A percentile compares a stretch with the other conserved stretches of the same genome.
These are phyloP conservation scores for Capsicum chinense DNA, from an alignment of 257 asterid genomes.

Conservation along the genomic window DNA sequence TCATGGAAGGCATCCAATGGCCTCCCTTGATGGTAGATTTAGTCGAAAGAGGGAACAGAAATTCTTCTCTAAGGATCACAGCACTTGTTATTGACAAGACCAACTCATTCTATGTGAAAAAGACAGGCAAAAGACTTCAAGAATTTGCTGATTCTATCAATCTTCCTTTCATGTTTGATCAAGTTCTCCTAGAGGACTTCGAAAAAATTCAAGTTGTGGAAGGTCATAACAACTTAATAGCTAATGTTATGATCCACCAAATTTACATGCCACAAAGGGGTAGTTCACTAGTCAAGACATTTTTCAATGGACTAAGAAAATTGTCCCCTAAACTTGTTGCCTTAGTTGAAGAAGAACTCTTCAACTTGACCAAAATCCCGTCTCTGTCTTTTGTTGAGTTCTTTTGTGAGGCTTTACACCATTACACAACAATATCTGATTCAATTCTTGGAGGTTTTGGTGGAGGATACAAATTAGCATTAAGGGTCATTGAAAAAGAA, in stretches of 20 bases:
- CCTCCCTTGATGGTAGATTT: constrained; percentile 51
- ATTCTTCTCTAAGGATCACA: constrained; percentile 47
- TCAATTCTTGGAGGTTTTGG: constrained; percentile 41
- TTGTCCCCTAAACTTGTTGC: constrained; percentile 42
- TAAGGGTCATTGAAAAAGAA: constrained; percentile 43
- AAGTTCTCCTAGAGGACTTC: constrained; percentile 39
- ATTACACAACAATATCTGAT: constrained; percentile 44
- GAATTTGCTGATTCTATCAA: constrained; percentile 50
- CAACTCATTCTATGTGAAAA: background rate
- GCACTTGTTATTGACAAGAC: constrained; percentile 32
- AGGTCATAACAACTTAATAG: constrained; percentile 33
- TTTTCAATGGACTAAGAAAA: constrained; percentile 44
- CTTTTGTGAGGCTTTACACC: constrained; percentile 44
- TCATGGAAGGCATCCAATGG: constrained; percentile 55
- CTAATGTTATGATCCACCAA: constrained; percentile 49
- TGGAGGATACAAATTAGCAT: constrained; percentile 38
- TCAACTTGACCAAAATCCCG: constrained; percentile 31
- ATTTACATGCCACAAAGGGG: constrained; percentile 45
- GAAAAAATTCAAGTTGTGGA: constrained; percentile 23
- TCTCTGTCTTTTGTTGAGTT: constrained; percentile 42
- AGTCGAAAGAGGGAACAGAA: constrained; percentile 30
- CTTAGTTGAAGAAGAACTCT: constrained; percentile 47
- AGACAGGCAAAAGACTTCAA: constrained; percentile 41
- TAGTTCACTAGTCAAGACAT: constrained; percentile 34
- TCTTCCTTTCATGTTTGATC: constrained; percentile 43